phyloP scores from a whole-genome alignment of 2,329 filamentous ascomycete genomes.

The Clonostachys sp. region DNA sequence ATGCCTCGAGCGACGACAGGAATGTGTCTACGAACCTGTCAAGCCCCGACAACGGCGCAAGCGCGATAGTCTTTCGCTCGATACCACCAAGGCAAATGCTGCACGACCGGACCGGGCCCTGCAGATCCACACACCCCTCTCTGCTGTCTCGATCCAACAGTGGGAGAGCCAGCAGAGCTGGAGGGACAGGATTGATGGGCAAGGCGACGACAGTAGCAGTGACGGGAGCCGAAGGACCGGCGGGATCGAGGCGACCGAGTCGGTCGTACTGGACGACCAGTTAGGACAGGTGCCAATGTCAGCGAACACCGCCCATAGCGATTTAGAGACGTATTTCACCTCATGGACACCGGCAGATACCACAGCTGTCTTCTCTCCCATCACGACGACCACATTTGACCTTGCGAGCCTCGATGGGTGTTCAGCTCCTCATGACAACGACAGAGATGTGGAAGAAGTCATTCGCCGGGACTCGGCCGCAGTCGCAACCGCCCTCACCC shows the following conservation, averaged over 20 bases:
- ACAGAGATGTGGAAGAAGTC: constrained; percentile 19
- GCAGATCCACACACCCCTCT: not conserved
- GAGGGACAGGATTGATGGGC: not conserved
- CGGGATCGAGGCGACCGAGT: not conserved
- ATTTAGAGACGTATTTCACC: not conserved
- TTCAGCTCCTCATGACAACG: constrained; percentile 11
- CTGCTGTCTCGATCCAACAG: not conserved
- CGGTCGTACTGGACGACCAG: not conserved
- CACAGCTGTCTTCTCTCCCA: constrained; percentile 18
- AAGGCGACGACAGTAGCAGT: not conserved
- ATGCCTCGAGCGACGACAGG: constrained; percentile 41
- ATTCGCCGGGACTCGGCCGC: constrained; percentile 8
- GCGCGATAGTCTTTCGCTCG: constrained; percentile 13
- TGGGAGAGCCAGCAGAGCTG: constrained; percentile 4
- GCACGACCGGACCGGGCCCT: constrained; percentile 1
- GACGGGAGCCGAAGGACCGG: not conserved
- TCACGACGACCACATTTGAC: constrained; percentile 21
- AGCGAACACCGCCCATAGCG: not conserved
- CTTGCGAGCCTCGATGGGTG: constrained; percentile 15
- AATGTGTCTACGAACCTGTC: constrained; percentile 46
- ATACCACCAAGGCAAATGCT: constrained; percentile 9
- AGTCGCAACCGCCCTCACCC: constrained; percentile 10
- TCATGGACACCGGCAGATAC: constrained; percentile 4
- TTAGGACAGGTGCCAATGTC: not conserved
- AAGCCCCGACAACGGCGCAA: constrained; percentile 31